phyloP scores from a whole-genome alignment of 768 basidiomycete species.

The Lyophyllum shimeji region DNA sequence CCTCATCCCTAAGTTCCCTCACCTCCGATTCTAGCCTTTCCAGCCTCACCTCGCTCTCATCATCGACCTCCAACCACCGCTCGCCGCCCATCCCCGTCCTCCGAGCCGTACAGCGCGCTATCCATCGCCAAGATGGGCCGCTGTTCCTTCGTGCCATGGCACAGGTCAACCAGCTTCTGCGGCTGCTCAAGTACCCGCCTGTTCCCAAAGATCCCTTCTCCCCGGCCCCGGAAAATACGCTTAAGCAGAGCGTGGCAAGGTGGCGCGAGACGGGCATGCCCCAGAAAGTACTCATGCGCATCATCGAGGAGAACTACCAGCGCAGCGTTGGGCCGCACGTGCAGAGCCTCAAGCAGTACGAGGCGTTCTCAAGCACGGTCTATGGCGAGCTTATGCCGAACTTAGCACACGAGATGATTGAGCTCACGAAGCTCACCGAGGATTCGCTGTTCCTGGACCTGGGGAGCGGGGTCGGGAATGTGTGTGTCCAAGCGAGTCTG shows the following conservation, averaged over 20 bases:
- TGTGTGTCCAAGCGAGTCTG: slow-evolving; percentile 77
- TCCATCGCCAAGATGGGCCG: slow-evolving; percentile 69
- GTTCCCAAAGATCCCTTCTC: slow-evolving; percentile 52
- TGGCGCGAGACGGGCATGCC: slow-evolving; percentile 62
- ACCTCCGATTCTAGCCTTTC: slow-evolving; percentile 29
- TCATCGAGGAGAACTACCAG: slow-evolving; percentile 92
- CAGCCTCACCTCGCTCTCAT: slow-evolving; percentile 29
- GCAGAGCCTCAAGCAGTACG: slow-evolving; percentile 76
- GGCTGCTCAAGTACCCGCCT: slow-evolving; percentile 63
- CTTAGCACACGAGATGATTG: slow-evolving; percentile 72
- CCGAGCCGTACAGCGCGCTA: slow-evolving; percentile 66
- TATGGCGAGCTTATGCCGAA: slow-evolving; percentile 90
- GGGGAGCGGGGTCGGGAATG: slow-evolving; percentile 86
- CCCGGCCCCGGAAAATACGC: slow-evolving; percentile 41
- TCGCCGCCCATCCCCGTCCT: slow-evolving; percentile 37
- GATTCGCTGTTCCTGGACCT: slow-evolving; percentile 78
- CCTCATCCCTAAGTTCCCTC: slow-evolving; percentile 26
- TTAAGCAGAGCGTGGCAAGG: slow-evolving; percentile 44
- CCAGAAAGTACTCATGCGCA: slow-evolving; percentile 64
- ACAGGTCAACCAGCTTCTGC: slow-evolving; percentile 61
- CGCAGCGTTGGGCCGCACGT: slow-evolving; percentile 90
- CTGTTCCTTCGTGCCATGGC: slow-evolving; percentile 64
- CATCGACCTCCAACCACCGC: slow-evolving; percentile 18
- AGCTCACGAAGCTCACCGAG: slow-evolving; percentile 52
- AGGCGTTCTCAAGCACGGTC: slow-evolving; percentile 79